phyloP scores from a whole-genome alignment of 169 alveolate species.

The Condylostoma magnum region DNA sequence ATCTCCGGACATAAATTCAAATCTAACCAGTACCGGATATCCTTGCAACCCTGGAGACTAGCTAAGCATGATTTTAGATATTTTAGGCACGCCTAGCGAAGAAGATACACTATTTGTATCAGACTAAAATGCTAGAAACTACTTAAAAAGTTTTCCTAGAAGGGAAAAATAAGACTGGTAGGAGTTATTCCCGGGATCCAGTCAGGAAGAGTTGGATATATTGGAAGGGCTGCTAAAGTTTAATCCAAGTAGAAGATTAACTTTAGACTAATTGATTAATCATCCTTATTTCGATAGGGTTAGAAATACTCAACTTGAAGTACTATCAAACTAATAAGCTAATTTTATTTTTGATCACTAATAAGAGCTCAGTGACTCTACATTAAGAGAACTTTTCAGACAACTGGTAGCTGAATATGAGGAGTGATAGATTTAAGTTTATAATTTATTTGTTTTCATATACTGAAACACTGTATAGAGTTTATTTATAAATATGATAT shows the following conservation, averaged over 20 bases:
- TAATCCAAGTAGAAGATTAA: constrained; percentile 65
- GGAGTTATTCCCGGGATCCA: constrained; percentile 36
- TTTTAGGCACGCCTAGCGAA: constrained; percentile 96
- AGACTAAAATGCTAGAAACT: constrained; percentile 52
- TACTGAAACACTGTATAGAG: too few relatives aligned
- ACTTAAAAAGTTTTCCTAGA: constrained; percentile 52
- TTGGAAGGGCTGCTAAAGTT: constrained; percentile 53
- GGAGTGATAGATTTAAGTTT: too few relatives aligned
- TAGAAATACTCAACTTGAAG: too few relatives aligned
- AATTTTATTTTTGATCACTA: too few relatives aligned
- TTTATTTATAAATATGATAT: too few relatives aligned
- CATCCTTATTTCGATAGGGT: constrained; percentile 82
- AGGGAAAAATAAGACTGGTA: constrained; percentile 35
- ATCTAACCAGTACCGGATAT: constrained; percentile 77
- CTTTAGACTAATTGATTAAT: constrained; percentile 65
- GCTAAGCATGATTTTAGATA: constrained; percentile 93
- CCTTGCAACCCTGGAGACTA: constrained; percentile 91
- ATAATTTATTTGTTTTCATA: too few relatives aligned
- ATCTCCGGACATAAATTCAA: constrained; percentile 90
- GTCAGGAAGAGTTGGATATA: constrained; percentile 59
- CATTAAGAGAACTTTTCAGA: too few relatives aligned
- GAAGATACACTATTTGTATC: constrained; percentile 86
- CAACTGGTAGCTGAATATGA: too few relatives aligned
- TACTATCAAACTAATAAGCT: too few relatives aligned
- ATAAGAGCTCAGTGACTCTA: too few relatives aligned